Evolutionary conservation across 805 yeast species (phyloP).

Genomic region (Jamesozyma lodderae): DNA sequence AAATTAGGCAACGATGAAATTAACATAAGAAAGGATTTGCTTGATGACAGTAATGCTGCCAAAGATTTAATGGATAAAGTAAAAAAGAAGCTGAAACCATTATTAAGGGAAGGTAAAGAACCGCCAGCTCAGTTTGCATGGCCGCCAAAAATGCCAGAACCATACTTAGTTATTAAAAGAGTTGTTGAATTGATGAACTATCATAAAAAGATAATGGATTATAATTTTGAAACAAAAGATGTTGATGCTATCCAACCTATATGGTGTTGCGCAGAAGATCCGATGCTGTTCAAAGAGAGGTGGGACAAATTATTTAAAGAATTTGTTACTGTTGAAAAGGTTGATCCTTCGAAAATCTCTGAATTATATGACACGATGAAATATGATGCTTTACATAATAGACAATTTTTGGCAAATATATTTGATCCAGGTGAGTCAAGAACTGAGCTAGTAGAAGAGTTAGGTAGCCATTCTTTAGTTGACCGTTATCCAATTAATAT

Average conservation of each 20-base stretch:
- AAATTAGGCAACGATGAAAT: slow-evolving; percentile 70
- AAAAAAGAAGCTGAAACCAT: slow-evolving; percentile 89
- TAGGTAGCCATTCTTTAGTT: slow-evolving; percentile 39
- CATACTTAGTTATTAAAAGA: slow-evolving; percentile 84
- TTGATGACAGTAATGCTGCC: slow-evolving; percentile 97
- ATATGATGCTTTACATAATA: slow-evolving; percentile 92
- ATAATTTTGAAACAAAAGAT: slow-evolving; percentile 62
- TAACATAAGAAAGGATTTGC: slow-evolving; percentile 74
- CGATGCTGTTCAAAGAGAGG: slow-evolving; percentile 79
- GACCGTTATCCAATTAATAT: slow-evolving; percentile 67
- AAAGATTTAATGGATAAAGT: slow-evolving; percentile 96
- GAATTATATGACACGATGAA: slow-evolving; percentile 98
- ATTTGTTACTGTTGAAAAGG: slow-evolving; percentile 85
- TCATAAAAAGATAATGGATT: slow-evolving; percentile 74
- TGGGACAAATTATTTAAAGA: slow-evolving; percentile 96
- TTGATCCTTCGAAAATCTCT: slow-evolving; percentile 93
- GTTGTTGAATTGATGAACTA: slow-evolving; percentile 94
- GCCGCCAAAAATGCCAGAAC: slow-evolving; percentile 98
- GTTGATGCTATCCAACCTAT: slow-evolving; percentile 58
- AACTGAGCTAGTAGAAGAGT: slow-evolving; percentile 23
- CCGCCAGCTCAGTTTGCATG: slow-evolving; percentile 97
- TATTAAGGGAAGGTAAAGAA: slow-evolving; percentile 88
- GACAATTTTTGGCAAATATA: slow-evolving; percentile 76
- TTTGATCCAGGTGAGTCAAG: slow-evolving; percentile 55
- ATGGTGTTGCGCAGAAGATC: slow-evolving; percentile 98